Conservation (phyloP, 163 green algal species). For the Picocystis sp. region DNA sequence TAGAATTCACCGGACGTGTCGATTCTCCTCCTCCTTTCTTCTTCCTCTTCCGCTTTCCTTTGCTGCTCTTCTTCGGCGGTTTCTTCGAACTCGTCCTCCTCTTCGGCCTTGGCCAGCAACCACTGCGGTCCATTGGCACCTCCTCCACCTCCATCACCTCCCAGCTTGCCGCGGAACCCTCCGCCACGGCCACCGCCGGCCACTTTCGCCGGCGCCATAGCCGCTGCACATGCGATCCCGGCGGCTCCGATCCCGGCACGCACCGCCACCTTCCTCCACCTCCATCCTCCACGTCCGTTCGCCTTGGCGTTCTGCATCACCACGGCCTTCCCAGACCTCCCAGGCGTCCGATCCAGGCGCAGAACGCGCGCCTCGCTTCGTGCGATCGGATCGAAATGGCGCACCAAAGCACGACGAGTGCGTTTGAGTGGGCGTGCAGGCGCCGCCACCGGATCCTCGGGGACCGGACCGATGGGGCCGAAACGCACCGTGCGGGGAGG, state of each 20-base stretch:
- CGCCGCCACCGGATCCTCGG: too few species aligned
- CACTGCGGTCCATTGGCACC: conserved; percentile 1
- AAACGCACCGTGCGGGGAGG: too few species aligned
- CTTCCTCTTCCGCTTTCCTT: conserved; percentile 1
- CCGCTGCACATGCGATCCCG: neutral
- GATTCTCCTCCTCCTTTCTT: conserved; percentile 8
- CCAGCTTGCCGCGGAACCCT: conserved; percentile 3
- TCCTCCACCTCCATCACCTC: conserved; percentile 10
- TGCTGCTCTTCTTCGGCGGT: conserved; percentile 5
- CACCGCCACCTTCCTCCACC: conserved; percentile 1
- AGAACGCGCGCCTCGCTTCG: too few species aligned
- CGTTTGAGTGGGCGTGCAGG: too few species aligned
- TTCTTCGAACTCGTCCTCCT: conserved; percentile 8
- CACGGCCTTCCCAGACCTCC: too few species aligned
- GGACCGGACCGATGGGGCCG: too few species aligned
- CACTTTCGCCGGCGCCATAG: conserved; percentile 3
- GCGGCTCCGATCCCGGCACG: neutral
- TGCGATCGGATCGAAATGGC: too few species aligned
- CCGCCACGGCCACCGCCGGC: conserved; percentile 2
- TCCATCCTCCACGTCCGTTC: neutral
- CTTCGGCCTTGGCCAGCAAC: conserved; percentile 11
- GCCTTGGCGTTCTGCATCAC: neutral
- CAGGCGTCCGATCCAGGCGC: too few species aligned
- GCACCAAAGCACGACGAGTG: too few species aligned
- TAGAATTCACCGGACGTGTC: conserved; percentile 16